Conservation (phyloP, 2,329 filamentous ascomycete genomes). For the Calonectria ilicicola region DNA sequence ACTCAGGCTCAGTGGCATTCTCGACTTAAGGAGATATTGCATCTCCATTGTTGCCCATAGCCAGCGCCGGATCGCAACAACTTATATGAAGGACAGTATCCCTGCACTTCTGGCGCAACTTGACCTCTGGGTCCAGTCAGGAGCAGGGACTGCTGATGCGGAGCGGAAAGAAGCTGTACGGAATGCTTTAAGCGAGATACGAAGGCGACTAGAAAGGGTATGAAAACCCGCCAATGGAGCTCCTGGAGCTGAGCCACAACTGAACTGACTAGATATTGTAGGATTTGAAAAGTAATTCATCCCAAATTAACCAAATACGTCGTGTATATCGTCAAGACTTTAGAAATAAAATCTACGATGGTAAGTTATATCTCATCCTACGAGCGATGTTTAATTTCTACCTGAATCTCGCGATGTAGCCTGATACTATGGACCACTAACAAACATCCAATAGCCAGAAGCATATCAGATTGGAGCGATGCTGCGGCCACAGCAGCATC, state of each 20-base stretch:
- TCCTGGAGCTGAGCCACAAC: not conserved
- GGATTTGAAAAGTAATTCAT: constrained; percentile 34
- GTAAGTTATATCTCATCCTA: not conserved
- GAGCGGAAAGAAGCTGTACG: constrained; percentile 52
- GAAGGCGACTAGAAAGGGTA: constrained; percentile 48
- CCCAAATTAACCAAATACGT: constrained; percentile 12
- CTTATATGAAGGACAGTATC: constrained; percentile 55
- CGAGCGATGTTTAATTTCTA: rapidly evolving
- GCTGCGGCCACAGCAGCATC: constrained; percentile 43
- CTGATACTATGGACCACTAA: not conserved
- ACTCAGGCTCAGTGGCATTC: constrained; percentile 57
- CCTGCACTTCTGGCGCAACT: constrained; percentile 54
- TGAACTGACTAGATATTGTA: constrained; percentile 34
- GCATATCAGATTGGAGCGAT: constrained; percentile 21
- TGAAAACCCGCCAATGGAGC: not conserved
- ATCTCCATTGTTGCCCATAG: constrained; percentile 58
- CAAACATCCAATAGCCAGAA: not conserved
- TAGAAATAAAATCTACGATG: constrained; percentile 13
- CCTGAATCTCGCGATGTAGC: no score
- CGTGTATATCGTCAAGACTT: constrained; percentile 26
- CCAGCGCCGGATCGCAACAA: constrained; percentile 49
- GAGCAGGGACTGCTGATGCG: constrained; percentile 49
- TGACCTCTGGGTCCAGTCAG: constrained; percentile 58
- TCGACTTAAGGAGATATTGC: constrained; percentile 56
- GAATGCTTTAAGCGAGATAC: constrained; percentile 46